Evolutionary conservation across 2,329 filamentous ascomycete species (phyloP), one percentile per base, ranked within the genome.

Genomic region (Mycosphaerelloides madeirae): DNA sequence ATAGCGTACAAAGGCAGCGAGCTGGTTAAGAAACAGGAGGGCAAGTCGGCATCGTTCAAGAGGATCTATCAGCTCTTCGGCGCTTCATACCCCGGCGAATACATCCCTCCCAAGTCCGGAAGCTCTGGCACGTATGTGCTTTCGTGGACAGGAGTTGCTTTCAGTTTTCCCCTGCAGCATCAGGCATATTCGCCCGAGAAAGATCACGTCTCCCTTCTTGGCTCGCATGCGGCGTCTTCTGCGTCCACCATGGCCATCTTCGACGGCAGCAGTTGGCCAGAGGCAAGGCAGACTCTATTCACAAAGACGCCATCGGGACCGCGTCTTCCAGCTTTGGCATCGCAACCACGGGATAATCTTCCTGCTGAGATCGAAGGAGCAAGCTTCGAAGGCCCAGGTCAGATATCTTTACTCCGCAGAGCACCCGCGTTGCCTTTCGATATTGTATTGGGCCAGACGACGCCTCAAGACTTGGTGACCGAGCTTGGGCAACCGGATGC

Each of bases 401-500:
- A 75, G 49, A 68, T 97, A 39, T 87, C 95, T 63, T 71, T 96
- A 2, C 73, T 86, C 38, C 82, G 89, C 48, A 82, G 86, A 52
- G 80, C 78, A 70, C 81, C 81, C 3, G 81, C 71, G 32, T 74
- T 75, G 25, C 77, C 80, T 0, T 80, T 89, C 45, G 82, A 78
- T 70, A 84, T 98, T 43, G 75, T 74, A 2, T 73, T 98, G 0
- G 88, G 88, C 35, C 82, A 93, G 61, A 97, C 91, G 0, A 94
- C 87, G 1, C 87, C 89, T 0, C 93, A 98, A 68, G 89, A 97
- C 55, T 72, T 98, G 2, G 80, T 97, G 15, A 84, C 87, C 46
- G 90, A 95, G 60, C 77, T 98, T 6, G 93, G 93, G 0, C 88
- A 93, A 4, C 93, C 93, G 1, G 91, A 96, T 64, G 87, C 90